Evolutionary conservation across 2,329 filamentous ascomycete species (phyloP).

Genomic region (Venturia nashicola): DNA sequence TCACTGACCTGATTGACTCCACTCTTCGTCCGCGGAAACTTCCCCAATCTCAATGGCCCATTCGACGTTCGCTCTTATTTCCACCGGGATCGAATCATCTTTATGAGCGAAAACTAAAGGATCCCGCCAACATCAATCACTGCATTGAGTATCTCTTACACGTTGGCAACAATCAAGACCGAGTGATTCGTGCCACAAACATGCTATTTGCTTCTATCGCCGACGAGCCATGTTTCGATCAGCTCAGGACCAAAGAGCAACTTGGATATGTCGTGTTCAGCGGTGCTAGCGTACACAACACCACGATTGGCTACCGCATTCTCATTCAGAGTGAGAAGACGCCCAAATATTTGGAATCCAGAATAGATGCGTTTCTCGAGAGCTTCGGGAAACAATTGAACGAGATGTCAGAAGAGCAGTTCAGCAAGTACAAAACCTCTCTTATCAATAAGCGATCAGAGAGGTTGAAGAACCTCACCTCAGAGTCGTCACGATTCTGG

Average conservation of each 20-base stretch:
- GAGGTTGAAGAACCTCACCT: slow-evolving; percentile 81
- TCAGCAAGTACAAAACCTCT: slow-evolving; percentile 83
- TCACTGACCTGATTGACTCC: slow-evolving; percentile 71
- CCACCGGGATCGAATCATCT: slow-evolving; percentile 72
- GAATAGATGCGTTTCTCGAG: slow-evolving; percentile 75
- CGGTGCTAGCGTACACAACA: slow-evolving; percentile 60
- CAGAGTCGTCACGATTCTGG: slow-evolving; percentile 78
- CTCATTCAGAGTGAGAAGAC: slow-evolving; percentile 88
- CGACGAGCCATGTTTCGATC: slow-evolving; percentile 88
- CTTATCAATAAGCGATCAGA: slow-evolving; percentile 78
- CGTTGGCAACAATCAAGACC: slow-evolving; percentile 41
- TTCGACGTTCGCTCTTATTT: slow-evolving; percentile 63
- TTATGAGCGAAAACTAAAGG: slow-evolving; percentile 42
- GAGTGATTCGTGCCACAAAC: slow-evolving; percentile 59
- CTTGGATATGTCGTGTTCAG: slow-evolving; percentile 94
- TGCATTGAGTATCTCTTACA: slow-evolving; percentile 38
- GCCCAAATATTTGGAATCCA: slow-evolving; percentile 69
- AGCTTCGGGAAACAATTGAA: slow-evolving; percentile 53
- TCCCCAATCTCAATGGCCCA: slow-evolving; percentile 67
- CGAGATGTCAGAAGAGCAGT: slow-evolving; percentile 70
- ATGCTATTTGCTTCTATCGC: slow-evolving; percentile 80
- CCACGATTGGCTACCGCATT: slow-evolving; percentile 67
- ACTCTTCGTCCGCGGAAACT: slow-evolving; percentile 63
- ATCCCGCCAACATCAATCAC: slow-evolving; percentile 47
- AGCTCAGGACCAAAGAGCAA: slow-evolving; percentile 91